These are phyloP conservation scores for Oldenlandia corymbosa DNA, from an alignment of 257 asterid species.

Conservation along the genomic window DNA sequence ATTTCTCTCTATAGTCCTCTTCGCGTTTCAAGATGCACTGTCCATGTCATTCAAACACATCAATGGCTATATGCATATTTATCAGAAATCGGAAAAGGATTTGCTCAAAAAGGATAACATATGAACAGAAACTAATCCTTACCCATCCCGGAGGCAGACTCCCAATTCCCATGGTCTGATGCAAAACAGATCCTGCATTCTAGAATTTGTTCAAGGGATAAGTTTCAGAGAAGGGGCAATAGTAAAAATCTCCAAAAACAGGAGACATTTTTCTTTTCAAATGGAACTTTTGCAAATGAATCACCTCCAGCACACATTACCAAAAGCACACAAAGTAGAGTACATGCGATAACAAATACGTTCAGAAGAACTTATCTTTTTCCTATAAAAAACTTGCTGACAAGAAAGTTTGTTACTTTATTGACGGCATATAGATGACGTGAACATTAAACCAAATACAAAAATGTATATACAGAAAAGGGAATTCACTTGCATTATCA, in stretches of 20 bases:
- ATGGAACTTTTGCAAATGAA: too few species aligned
- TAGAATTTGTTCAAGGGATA: slow-evolving; percentile 24
- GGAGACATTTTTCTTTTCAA: background rate
- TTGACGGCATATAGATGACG: background rate
- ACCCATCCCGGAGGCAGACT: slow-evolving; percentile 89
- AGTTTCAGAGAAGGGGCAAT: slow-evolving; percentile 1
- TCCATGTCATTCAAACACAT: slow-evolving; percentile 1
- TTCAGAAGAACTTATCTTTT: too few species aligned
- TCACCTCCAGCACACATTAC: too few species aligned
- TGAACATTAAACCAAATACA: slow-evolving; percentile 9
- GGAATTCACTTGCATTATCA: slow-evolving; percentile 40
- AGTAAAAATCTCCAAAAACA: background rate
- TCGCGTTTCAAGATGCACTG: background rate
- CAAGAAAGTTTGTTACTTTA: background rate
- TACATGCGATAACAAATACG: too few species aligned
- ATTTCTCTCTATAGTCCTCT: too few species aligned
- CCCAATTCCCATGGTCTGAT: slow-evolving; percentile 39
- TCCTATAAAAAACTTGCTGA: background rate
- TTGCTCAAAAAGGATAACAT: background rate
- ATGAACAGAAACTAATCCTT: slow-evolving; percentile 33
- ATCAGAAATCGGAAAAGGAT: background rate
- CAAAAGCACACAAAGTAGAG: too few species aligned
- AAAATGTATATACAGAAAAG: slow-evolving; percentile 1
- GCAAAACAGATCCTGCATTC: slow-evolving; percentile 45
- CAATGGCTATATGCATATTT: background rate